Evolutionary conservation across 345 rosid genomes (phyloP).

Genomic region (Eutrema japonicum): DNA sequence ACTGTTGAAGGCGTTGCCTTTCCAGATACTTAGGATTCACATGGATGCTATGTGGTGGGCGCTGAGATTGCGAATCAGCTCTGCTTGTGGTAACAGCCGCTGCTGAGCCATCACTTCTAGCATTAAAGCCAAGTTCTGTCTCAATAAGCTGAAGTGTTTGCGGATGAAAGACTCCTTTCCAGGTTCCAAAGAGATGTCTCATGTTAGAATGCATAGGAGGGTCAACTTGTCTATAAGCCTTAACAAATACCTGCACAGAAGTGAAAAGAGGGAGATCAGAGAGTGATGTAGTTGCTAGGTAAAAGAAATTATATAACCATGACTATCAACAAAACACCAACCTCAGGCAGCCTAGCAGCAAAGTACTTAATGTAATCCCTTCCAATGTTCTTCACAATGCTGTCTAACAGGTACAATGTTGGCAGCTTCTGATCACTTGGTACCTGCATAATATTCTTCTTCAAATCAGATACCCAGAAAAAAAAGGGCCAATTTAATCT

Average conservation of each 20-base stretch:
- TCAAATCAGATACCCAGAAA: constrained; percentile 49
- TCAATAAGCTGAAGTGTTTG: constrained; percentile 78
- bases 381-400: constrained; percentile 98
- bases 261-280: constrained; percentile 17
- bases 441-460: constrained; percentile 73
- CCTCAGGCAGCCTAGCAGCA: constrained; percentile 86
- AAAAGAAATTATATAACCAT: constrained; percentile 14
- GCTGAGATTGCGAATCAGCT: constrained; percentile 70
- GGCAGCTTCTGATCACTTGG: constrained; percentile 99
- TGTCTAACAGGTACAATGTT: constrained; percentile 94
- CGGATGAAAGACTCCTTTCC: constrained; percentile 96
- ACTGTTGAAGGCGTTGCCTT: constrained; percentile 90
- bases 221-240: constrained; percentile 88
- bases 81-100: constrained; percentile 58
- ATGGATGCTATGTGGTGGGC: constrained; percentile 89
- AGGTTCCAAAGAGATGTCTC: constrained; percentile 98
- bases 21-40: constrained; percentile 97
- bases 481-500: constrained; percentile 8
- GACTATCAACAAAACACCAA: constrained; percentile 47
- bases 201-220: constrained; percentile 75
- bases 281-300: constrained; percentile 11
- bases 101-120: constrained; percentile 71
- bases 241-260: constrained; percentile 75
- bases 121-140: constrained; percentile 85
- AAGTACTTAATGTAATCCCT: constrained; percentile 89